These are phyloP conservation scores for Saccharomyces hybrid DNA, from an alignment of 1,139 yeast species.

Conservation along the genomic window DNA sequence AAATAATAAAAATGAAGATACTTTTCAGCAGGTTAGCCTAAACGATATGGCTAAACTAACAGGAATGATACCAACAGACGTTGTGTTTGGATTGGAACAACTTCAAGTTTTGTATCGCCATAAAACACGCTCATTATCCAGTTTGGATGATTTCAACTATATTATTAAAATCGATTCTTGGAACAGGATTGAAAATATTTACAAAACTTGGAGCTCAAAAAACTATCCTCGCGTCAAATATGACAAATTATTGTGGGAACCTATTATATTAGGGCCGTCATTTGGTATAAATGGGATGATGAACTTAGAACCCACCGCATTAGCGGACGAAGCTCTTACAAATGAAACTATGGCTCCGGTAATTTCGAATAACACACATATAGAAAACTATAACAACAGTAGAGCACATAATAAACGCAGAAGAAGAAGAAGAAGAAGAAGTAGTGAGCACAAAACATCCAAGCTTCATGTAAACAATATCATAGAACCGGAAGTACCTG, in stretches of 20 bases:
- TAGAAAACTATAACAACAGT: not conserved
- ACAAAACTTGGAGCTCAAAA: constrained; percentile 51
- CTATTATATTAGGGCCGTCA: constrained; percentile 74
- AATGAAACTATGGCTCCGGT: constrained; percentile 16
- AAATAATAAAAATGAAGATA: not conserved
- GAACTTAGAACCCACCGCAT: constrained; percentile 24
- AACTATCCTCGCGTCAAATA: constrained; percentile 47
- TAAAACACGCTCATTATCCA: constrained; percentile 4
- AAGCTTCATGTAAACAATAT: not conserved
- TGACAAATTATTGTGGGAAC: constrained; percentile 63
- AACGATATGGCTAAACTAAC: constrained; percentile 58
- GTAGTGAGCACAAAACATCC: not conserved
- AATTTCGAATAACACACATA: constrained; percentile 45
- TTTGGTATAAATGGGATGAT: constrained; percentile 56
- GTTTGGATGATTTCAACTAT: constrained; percentile 36
- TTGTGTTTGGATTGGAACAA: constrained; percentile 77
- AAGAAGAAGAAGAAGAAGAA: not conserved
- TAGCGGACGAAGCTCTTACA: constrained; percentile 8
- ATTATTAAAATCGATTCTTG: constrained; percentile 48
- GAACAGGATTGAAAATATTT: constrained; percentile 38
- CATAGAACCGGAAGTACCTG: not conserved
- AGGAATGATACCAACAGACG: constrained; percentile 85
- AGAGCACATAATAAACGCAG: not conserved
- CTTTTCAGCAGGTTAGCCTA: constrained; percentile 38
- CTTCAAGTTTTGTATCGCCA: constrained; percentile 44